phyloP scores from a whole-genome alignment of 2,329 filamentous ascomycete species.

The Sporothrix mexicana region DNA sequence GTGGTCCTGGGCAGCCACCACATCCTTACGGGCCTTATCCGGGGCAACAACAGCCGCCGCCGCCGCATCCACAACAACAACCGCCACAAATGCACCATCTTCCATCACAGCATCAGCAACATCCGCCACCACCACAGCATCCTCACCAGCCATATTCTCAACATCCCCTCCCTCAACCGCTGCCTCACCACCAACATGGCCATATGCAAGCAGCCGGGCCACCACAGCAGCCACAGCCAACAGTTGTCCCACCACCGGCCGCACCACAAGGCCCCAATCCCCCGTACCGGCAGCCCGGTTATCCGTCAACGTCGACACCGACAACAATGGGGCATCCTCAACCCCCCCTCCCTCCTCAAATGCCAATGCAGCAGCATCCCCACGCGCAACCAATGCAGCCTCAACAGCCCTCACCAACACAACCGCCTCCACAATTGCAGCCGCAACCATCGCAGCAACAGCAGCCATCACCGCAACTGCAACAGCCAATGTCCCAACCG shows the following conservation, averaged over 20 bases:
- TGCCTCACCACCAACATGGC: conserved; percentile 1
- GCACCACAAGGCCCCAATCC: not conserved
- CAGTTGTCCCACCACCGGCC: not conserved
- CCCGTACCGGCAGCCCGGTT: not conserved
- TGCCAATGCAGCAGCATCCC: conserved; percentile 18
- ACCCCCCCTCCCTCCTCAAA: not conserved
- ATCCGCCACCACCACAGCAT: not conserved
- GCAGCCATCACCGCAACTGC: conserved; percentile 41
- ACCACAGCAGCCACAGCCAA: not conserved
- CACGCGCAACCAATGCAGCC: conserved; percentile 42
- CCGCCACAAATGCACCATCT: conserved; percentile 29
- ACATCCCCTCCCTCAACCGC: conserved; percentile 41
- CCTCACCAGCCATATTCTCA: not conserved
- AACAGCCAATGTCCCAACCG: conserved; percentile 52
- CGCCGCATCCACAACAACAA: conserved; percentile 5
- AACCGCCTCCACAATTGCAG: not conserved
- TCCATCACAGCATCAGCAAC: conserved; percentile 34
- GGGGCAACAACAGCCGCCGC: conserved; percentile 17
- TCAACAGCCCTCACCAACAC: conserved; percentile 53
- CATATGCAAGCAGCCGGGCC: not conserved
- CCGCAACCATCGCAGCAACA: conserved; percentile 40
- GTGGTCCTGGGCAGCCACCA: conserved; percentile 22
- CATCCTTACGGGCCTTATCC: not conserved
- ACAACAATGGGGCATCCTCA: not conserved
- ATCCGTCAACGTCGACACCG: not conserved